phyloP scores from a whole-genome alignment of 2,329 filamentous ascomycete genomes.

The Fusarium cicatricum region DNA sequence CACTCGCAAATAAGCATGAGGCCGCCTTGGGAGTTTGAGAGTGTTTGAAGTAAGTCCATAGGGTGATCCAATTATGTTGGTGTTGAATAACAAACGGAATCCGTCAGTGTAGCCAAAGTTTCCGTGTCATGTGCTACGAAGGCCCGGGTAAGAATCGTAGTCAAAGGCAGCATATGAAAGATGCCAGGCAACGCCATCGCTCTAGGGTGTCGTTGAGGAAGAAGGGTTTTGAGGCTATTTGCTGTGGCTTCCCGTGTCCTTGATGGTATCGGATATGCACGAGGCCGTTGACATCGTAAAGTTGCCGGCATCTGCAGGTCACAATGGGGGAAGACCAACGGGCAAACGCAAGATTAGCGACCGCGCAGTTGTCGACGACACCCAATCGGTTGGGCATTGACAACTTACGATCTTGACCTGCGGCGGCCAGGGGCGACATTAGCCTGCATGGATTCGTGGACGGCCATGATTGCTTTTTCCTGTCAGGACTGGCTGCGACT shows the following conservation, averaged over 20 bases:
- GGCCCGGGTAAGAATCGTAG: background rate
- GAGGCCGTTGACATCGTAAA: slow-evolving; percentile 29
- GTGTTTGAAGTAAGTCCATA: no score
- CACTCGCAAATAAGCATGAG: no score
- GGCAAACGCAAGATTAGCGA: slow-evolving; percentile 41
- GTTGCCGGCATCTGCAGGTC: slow-evolving; percentile 36
- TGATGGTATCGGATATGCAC: slow-evolving; percentile 17
- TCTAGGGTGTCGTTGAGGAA: background rate
- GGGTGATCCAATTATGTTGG: background rate
- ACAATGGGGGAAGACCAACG: slow-evolving; percentile 27
- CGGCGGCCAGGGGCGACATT: slow-evolving; percentile 31
- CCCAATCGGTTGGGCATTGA: slow-evolving; percentile 38
- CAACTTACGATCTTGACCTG: slow-evolving; percentile 36
- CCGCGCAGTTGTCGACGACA: slow-evolving; percentile 29
- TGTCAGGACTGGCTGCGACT: slow-evolving; percentile 31
- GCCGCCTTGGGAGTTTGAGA: no score
- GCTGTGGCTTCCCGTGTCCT: background rate
- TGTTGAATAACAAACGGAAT: background rate
- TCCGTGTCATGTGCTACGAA: background rate
- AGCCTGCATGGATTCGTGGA: slow-evolving; percentile 28
- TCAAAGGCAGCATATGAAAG: background rate
- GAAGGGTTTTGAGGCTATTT: background rate
- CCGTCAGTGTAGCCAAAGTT: background rate
- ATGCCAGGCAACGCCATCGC: background rate
- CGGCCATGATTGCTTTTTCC: slow-evolving; percentile 36